phyloP scores from a whole-genome alignment of 345 rosid genomes.

The Passiflora organensis region DNA sequence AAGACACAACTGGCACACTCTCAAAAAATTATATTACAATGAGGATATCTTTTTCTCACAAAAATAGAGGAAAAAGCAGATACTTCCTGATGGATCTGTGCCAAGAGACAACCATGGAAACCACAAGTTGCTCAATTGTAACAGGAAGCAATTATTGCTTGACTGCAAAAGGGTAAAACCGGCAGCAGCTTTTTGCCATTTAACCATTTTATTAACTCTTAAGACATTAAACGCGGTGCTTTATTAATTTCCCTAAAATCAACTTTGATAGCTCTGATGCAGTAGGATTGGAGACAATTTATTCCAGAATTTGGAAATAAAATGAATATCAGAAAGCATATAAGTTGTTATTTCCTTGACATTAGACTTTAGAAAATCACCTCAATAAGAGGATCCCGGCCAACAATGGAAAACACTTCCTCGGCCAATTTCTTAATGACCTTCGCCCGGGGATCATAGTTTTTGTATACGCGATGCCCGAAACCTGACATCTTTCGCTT shows the following conservation, averaged over 20 bases:
- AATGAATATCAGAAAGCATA: not conserved
- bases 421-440: slow-evolving; percentile 87
- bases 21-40: too few relatives aligned
- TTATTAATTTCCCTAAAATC: not conserved
- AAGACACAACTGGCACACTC: too few relatives aligned
- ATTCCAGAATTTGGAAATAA: not conserved
- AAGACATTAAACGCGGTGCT: not conserved
- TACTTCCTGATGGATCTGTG: too few relatives aligned
- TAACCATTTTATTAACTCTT: too few relatives aligned
- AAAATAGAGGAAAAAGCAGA: too few relatives aligned
- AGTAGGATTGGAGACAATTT: not conserved
- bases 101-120: too few relatives aligned
- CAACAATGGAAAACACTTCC: slow-evolving; percentile 93
- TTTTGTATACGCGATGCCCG: slow-evolving; percentile 97
- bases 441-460: slow-evolving; percentile 95
- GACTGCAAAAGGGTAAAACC: too few relatives aligned
- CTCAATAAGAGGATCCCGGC: slow-evolving; percentile 97
- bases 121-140: too few relatives aligned
- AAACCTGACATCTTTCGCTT: slow-evolving; percentile 99
- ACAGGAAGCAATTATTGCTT: too few relatives aligned
- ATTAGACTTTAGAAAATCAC: slow-evolving; percentile 29
- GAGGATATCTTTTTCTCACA: too few relatives aligned
- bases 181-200: too few relatives aligned
- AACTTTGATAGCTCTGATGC: not conserved
- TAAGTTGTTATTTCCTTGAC: not conserved